Percentiles rank a stretch among this genome's conserved stretches.
Evolutionary conservation across 768 basidiomycete species (phyloP).

Genomic region (Kwoniella sp.): DNA sequence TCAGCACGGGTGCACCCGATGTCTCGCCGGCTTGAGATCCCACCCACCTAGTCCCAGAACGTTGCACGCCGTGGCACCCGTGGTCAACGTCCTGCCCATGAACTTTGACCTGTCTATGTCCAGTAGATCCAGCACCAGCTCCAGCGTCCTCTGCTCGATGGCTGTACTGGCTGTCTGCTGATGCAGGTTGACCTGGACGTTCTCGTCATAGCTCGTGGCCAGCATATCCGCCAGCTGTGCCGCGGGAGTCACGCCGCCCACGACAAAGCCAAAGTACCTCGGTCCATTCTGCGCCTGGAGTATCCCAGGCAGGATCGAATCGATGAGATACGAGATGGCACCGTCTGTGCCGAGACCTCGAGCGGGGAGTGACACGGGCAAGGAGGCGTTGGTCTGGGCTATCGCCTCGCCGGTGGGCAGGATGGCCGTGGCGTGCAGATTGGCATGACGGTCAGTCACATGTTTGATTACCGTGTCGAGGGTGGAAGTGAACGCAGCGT

Average conservation of each 20-base stretch:
- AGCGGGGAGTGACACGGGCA: slow-evolving; percentile 43
- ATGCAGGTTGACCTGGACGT: slow-evolving; percentile 47
- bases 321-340: slow-evolving; percentile 38
- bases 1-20: background rate
- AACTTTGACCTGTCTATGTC: slow-evolving; percentile 37
- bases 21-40: background rate
- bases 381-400: slow-evolving; percentile 16
- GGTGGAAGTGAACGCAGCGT: slow-evolving; percentile 7
- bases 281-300: slow-evolving; percentile 52
- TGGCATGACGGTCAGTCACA: slow-evolving; percentile 15
- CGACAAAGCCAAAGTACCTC: slow-evolving; percentile 47
- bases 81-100: slow-evolving; percentile 51
- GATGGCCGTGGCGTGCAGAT: slow-evolving; percentile 14
- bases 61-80: slow-evolving; percentile 54
- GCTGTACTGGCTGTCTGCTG: slow-evolving; percentile 39
- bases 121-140: slow-evolving; percentile 46
- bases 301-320: slow-evolving; percentile 46
- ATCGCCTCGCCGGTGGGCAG: slow-evolving; percentile 14
- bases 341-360: slow-evolving; percentile 47
- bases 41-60: slow-evolving; percentile 52
- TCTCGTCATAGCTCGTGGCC: slow-evolving; percentile 49
- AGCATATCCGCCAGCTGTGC: slow-evolving; percentile 52
- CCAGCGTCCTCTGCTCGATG: slow-evolving; percentile 43
- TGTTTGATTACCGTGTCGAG: slow-evolving; percentile 18
- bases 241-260: slow-evolving; percentile 48